Evolutionary conservation across 139 green algal genomes (phyloP).

Genomic region (Chlorella sp.): DNA sequence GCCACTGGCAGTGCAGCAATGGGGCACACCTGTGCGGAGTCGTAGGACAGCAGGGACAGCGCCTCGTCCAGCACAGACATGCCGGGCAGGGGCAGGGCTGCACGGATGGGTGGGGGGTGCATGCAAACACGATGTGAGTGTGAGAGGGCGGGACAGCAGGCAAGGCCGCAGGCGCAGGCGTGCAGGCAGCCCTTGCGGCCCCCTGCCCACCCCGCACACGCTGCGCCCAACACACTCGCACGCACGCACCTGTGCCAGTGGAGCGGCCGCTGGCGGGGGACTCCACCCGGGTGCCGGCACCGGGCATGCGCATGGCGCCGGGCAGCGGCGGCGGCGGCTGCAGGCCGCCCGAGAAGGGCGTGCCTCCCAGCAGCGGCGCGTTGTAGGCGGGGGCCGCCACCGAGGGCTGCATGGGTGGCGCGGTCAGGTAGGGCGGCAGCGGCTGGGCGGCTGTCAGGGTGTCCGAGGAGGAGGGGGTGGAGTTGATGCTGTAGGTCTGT

Average conservation of each 20-base stretch:
- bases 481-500: not conserved
- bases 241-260: not conserved
- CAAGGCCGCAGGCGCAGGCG: too few species aligned
- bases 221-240: too few species aligned
- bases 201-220: too few species aligned
- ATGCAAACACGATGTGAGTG: too few species aligned
- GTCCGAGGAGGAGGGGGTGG: not conserved
- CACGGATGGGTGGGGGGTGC: not conserved
- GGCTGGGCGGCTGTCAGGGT: not conserved
- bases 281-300: not conserved
- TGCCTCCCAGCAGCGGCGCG: not conserved
- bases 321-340: constrained; percentile 31
- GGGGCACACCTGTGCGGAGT: constrained; percentile 21
- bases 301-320: constrained; percentile 3
- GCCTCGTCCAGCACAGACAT: constrained; percentile 43
- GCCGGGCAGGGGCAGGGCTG: not conserved
- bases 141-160: too few species aligned
- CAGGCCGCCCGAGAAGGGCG: not conserved
- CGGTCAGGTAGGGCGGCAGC: not conserved
- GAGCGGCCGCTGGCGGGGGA: not conserved
- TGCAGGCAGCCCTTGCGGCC: too few species aligned
- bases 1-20: too few species aligned
- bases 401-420: too few species aligned
- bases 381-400: not conserved
- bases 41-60: constrained; percentile 43